These are phyloP conservation scores for Naganishia randhawae DNA, from an alignment of 768 basidiomycete species.

Conservation along the genomic window DNA sequence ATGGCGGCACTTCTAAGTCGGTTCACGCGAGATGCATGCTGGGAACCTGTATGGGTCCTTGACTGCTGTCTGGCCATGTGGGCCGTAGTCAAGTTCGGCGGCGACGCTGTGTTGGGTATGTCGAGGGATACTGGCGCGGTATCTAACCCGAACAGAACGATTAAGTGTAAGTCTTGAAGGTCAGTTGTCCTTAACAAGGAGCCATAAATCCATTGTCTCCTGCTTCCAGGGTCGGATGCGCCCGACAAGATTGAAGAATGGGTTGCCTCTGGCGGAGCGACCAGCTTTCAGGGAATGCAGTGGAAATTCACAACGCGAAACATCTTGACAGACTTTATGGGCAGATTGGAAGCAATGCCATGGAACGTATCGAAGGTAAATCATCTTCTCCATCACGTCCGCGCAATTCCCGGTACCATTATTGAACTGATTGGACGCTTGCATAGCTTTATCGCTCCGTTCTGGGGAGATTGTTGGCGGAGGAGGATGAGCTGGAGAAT, in stretches of 20 bases:
- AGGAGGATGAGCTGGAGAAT: conserved; percentile 1
- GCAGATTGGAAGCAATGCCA: conserved; percentile 34
- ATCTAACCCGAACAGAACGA: conserved; percentile 6
- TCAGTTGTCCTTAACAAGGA: neutral
- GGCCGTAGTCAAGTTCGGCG: conserved; percentile 40
- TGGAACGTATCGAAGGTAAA: conserved; percentile 37
- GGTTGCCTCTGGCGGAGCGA: conserved; percentile 37
- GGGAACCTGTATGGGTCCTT: conserved; percentile 42
- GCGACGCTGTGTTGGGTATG: neutral
- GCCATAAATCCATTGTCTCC: neutral
- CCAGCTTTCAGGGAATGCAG: conserved; percentile 39
- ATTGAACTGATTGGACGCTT: neutral
- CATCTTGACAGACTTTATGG: conserved; percentile 37
- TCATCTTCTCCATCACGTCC: neutral
- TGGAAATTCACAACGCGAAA: conserved; percentile 30
- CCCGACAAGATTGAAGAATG: conserved; percentile 34
- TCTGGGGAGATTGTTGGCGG: neutral
- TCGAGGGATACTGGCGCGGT: neutral
- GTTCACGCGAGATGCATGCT: conserved; percentile 37
- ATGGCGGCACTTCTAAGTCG: conserved; percentile 38
- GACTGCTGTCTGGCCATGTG: conserved; percentile 42
- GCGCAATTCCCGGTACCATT: neutral
- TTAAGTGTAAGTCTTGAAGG: conserved; percentile 35
- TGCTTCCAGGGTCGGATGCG: conserved; percentile 39
- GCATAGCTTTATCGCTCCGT: conserved; percentile 4